Conservation (phyloP, 1,284 basidiomycete genomes). For the Trametes pubescens region DNA sequence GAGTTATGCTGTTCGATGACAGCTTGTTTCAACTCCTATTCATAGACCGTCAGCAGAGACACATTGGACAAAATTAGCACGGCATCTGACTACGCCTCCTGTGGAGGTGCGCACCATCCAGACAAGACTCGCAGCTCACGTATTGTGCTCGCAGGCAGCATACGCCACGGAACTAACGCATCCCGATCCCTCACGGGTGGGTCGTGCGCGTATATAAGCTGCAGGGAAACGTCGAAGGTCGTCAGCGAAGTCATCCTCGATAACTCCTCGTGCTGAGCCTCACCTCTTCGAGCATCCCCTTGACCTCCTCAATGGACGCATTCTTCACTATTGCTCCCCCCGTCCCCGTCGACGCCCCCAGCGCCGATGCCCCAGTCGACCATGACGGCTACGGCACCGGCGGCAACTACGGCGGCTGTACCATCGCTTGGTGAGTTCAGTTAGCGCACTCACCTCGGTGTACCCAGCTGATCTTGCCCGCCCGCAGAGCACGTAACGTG, state of each 20-base stretch:
- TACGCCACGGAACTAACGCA: not conserved
- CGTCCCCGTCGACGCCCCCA: constrained; percentile 29
- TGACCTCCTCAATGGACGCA: constrained; percentile 28
- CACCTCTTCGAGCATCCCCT: not conserved
- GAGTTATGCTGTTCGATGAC: not conserved
- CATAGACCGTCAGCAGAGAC: not conserved
- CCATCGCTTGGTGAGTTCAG: constrained; percentile 23
- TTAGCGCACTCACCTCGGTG: not conserved
- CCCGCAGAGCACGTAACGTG: not conserved
- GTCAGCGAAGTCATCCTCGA: constrained; percentile 8
- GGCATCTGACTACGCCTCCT: constrained; percentile 2
- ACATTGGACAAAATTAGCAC: no score
- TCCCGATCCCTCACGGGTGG: not conserved
- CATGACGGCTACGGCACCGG: constrained; percentile 15
- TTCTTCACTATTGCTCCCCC: constrained; percentile 34
- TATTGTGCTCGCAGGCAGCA: not conserved
- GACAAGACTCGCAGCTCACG: constrained; percentile 5
- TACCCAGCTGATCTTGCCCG: not conserved
- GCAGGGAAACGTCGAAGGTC: not conserved
- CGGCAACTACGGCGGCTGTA: constrained; percentile 20
- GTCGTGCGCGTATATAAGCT: not conserved
- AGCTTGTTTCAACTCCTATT: not conserved
- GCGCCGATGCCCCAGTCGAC: constrained; percentile 30
- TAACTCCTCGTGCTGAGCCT: not conserved
- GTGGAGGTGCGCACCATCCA: not conserved